Base-by-base conservation (phyloP, 257 asterid species). In the Solanum dulcamara region DNA sequence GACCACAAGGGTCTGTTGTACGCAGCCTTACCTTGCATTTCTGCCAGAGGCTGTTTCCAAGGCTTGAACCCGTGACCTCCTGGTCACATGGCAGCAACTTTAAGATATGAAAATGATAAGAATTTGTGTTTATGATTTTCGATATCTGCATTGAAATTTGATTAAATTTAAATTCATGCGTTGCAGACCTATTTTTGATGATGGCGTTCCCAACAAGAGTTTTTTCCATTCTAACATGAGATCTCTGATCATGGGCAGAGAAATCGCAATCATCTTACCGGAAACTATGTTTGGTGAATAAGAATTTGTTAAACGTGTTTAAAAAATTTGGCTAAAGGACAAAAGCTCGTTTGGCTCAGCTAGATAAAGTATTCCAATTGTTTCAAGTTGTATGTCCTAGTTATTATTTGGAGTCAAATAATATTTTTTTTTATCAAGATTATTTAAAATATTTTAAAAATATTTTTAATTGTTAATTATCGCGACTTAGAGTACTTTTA, bases 91-190 rank as follows among this genome's bases (percentile, higher is more conserved):
- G n/a, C n/a, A n/a, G n/a, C n/a, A n/a, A n/a, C n/a, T n/a, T n/a
- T n/a, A n/a, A n/a, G n/a, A 32, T 10, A 18, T 32, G 35, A 32
- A 32, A 26, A 62, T 62, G 66, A 57, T 57, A 57, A 26, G 66
- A 2, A n/a, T 57, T 26, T 64, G 18, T 28, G 10, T 59, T 57
- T 57, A 3, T 57, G 0, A 3, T 26, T 0, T 60, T 4, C 12
- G 7, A 60, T 2, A 24, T 2, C 0, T 0, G 1, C 12, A 60
- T 60, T 26, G 0, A 8, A 60, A 1, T n/a, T 6, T 59, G 0
- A 59, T 2, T 59, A 4, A 59, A 59, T 59, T 59, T 0, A 0
- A 10, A 60, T 60, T 24, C 18, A 0, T 11, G 0, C 9, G 6
- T 24, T 1, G 1, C 12, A 4, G 18, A 0, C 1, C 2, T 17